A percentile compares a stretch with the other conserved stretches of the same genome.
phyloP scores from a whole-genome alignment of 768 basidiomycete species.

The Phylloporus sp. region DNA sequence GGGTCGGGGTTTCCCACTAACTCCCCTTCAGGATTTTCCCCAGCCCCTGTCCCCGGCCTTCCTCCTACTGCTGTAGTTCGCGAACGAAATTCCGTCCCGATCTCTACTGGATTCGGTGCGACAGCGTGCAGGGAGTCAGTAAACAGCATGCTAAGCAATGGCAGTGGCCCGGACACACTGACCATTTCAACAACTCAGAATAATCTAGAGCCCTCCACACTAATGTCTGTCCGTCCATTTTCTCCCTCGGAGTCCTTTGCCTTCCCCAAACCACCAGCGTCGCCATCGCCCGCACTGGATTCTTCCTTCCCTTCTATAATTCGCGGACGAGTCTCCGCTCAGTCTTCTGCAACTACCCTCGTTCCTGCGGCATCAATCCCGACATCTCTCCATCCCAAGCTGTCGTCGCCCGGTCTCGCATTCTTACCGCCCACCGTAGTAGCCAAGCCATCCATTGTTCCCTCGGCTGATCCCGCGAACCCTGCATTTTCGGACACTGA shows the following conservation, averaged over 20 bases:
- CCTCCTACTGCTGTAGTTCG: constrained; percentile 57
- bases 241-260: constrained; percentile 62
- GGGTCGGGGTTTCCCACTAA: constrained; percentile 25
- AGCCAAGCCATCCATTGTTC: constrained; percentile 21
- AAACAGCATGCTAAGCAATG: constrained; percentile 36
- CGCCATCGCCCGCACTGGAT: not conserved
- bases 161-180: constrained; percentile 34
- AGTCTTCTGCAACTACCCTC: constrained; percentile 17
- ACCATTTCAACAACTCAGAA: constrained; percentile 23
- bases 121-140: constrained; percentile 34
- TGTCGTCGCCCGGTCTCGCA: not conserved
- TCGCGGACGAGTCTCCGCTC: not conserved
- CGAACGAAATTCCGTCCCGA: constrained; percentile 25
- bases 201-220: constrained; percentile 31
- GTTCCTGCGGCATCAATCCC: constrained; percentile 11
- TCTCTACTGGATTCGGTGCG: constrained; percentile 23
- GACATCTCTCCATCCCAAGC: constrained; percentile 10
- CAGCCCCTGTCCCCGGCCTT: constrained; percentile 31
- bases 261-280: constrained; percentile 60
- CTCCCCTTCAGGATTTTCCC: constrained; percentile 12
- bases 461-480: constrained; percentile 33
- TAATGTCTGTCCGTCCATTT: constrained; percentile 63
- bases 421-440: not conserved
- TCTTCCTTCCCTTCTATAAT: not conserved
- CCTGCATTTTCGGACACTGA: constrained; percentile 40